phyloP scores from a whole-genome alignment of 1,284 basidiomycete species.

The Porogramme epimiltina region DNA sequence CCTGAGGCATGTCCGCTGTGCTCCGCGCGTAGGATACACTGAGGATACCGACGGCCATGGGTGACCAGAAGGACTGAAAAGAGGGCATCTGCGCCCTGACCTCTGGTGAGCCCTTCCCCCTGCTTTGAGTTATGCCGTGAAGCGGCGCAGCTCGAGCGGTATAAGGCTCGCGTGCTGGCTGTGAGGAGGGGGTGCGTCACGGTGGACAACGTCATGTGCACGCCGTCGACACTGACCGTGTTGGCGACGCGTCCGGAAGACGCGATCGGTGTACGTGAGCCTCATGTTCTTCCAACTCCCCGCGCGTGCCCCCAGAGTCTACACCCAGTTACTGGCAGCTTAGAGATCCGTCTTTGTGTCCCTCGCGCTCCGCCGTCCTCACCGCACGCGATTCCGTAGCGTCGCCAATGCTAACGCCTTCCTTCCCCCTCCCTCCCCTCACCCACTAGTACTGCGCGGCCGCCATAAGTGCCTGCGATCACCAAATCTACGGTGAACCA shows the following conservation, averaged over 20 bases:
- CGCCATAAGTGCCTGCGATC: slow-evolving; percentile 62
- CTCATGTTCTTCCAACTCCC: neutral
- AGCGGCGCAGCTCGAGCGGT: slow-evolving; percentile 20
- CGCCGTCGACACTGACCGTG: too few species aligned
- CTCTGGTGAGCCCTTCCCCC: slow-evolving; percentile 44
- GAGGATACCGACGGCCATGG: slow-evolving; percentile 79
- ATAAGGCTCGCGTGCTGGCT: neutral
- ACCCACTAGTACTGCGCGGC: too few species aligned
- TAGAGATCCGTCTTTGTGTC: too few species aligned
- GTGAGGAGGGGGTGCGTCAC: neutral
- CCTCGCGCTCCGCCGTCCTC: too few species aligned
- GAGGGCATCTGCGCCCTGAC: slow-evolving; percentile 60
- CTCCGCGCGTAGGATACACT: slow-evolving; percentile 55
- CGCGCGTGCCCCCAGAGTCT: neutral
- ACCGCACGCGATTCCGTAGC: too few species aligned
- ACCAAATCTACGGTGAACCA: slow-evolving; percentile 82
- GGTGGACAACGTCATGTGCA: too few species aligned
- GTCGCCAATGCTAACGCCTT: too few species aligned
- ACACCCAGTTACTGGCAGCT: too few species aligned
- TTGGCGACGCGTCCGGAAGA: too few species aligned
- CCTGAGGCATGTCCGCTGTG: too few species aligned
- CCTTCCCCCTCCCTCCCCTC: neutral
- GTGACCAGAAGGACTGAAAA: slow-evolving; percentile 83
- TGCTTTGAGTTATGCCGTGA: slow-evolving; percentile 1
- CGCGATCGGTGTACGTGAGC: too few species aligned